Evolutionary conservation across 2,329 filamentous ascomycete genomes (phyloP).

Genomic region (Fusarium caatingaense): DNA sequence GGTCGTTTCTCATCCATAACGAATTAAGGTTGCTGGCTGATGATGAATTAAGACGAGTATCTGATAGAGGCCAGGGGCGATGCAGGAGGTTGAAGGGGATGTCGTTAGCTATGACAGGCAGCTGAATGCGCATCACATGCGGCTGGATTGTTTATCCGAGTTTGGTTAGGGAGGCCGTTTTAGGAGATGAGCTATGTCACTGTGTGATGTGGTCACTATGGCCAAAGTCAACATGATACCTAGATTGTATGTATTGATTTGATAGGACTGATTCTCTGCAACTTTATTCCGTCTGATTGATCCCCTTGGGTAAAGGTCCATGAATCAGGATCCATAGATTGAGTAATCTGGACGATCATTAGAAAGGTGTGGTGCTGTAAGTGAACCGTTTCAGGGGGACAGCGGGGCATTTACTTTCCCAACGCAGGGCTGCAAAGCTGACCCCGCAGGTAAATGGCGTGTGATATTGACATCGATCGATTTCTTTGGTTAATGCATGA

Average conservation of each 20-base stretch:
- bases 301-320: not conserved
- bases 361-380: constrained; percentile 16
- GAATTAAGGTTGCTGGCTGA: not conserved
- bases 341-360: not conserved
- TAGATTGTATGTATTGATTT: not conserved
- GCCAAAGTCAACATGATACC: not conserved
- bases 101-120: constrained; percentile 33
- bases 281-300: not conserved
- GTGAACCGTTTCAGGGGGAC: constrained; percentile 15
- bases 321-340: not conserved
- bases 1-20: constrained; percentile 50
- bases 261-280: not conserved
- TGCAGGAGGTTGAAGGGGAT: constrained; percentile 22
- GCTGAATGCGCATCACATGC: constrained; percentile 26
- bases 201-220: not conserved
- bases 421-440: not conserved
- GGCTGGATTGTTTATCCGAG: constrained; percentile 37
- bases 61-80: constrained; percentile 12
- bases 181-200: constrained; percentile 10
- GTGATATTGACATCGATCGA: constrained; percentile 5
- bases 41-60: not conserved
- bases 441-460: constrained; percentile 31
- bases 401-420: constrained; percentile 3
- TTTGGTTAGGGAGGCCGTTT: constrained; percentile 14
- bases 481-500: constrained; percentile 11